Percentiles rank a stretch among this genome's conserved stretches.
Evolutionary conservation across 352 stramenopile genomes (phyloP).

Genomic region (Pythium inflatum): DNA sequence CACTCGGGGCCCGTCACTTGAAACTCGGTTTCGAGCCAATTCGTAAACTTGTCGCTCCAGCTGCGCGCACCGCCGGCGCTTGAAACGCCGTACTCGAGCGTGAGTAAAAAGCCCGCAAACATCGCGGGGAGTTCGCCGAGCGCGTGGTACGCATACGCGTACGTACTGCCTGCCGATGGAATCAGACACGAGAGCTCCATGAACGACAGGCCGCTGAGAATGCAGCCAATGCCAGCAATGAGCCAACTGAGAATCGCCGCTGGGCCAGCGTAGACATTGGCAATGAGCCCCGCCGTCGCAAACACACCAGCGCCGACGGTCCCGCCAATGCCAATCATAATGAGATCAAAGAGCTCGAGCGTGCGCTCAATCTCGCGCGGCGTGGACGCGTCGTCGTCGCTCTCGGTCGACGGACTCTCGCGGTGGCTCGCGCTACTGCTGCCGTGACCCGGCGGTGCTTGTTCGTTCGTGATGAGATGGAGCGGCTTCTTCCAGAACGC

Average conservation of each 20-base stretch:
- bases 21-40: slow-evolving; percentile 73
- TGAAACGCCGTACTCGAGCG: slow-evolving; percentile 93
- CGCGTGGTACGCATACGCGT: slow-evolving; percentile 93
- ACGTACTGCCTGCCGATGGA: slow-evolving; percentile 90
- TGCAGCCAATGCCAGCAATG: slow-evolving; percentile 78
- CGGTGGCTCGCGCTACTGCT: slow-evolving; percentile 9
- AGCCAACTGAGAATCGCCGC: slow-evolving; percentile 85
- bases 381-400: neutral
- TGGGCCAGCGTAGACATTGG: slow-evolving; percentile 68
- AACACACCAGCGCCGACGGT: slow-evolving; percentile 95
- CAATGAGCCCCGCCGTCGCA: slow-evolving; percentile 76
- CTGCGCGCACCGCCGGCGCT: slow-evolving; percentile 89
- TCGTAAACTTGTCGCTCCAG: slow-evolving; percentile 94
- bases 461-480: slow-evolving; percentile 39
- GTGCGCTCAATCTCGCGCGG: slow-evolving; percentile 55
- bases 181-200: slow-evolving; percentile 91
- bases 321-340: slow-evolving; percentile 93
- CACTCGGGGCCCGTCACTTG: slow-evolving; percentile 47
- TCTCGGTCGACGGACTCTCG: slow-evolving; percentile 30
- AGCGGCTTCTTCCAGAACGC: slow-evolving; percentile 83
- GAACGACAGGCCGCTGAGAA: slow-evolving; percentile 87
- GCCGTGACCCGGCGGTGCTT: slow-evolving; percentile 17
- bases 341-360: slow-evolving; percentile 90
- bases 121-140: slow-evolving; percentile 93
- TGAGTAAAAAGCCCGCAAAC: slow-evolving; percentile 87